phyloP scores from a whole-genome alignment of 2,329 filamentous ascomycete species.

The Pseudocercospora ulei region DNA sequence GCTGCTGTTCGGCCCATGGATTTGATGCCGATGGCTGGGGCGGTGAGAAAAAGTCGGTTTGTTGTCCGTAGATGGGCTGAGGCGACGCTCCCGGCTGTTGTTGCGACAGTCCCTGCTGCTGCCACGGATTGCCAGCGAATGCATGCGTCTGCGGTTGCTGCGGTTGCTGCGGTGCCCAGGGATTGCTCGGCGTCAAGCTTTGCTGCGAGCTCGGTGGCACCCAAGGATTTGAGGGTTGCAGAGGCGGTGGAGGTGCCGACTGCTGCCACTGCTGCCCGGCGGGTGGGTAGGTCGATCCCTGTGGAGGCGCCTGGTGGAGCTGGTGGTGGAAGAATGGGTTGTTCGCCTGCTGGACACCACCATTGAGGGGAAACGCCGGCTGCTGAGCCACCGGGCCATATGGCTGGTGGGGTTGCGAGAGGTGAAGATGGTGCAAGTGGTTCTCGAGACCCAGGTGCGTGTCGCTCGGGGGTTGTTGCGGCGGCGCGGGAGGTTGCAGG shows the following conservation, averaged over 20 bases:
- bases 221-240: slow-evolving; percentile 44
- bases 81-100: slow-evolving; percentile 26
- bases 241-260: slow-evolving; percentile 37
- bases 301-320: slow-evolving; percentile 22
- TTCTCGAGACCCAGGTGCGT: slow-evolving; percentile 24
- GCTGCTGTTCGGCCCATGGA: slow-evolving; percentile 5
- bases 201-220: slow-evolving; percentile 34
- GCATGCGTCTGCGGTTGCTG: slow-evolving; percentile 16
- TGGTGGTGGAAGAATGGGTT: slow-evolving; percentile 31
- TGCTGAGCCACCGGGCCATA: slow-evolving; percentile 16
- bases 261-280: slow-evolving; percentile 25
- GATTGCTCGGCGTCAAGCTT: slow-evolving; percentile 37
- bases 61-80: slow-evolving; percentile 24
- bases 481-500: slow-evolving; percentile 37
- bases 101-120: slow-evolving; percentile 31
- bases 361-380: slow-evolving; percentile 23
- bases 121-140: slow-evolving; percentile 23
- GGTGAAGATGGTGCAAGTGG: slow-evolving; percentile 60
- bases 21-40: slow-evolving; percentile 21
- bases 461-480: slow-evolving; percentile 20
- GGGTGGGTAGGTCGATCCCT: slow-evolving; percentile 13
- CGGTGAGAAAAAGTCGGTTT: slow-evolving; percentile 28
- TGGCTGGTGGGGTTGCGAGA: slow-evolving; percentile 38
- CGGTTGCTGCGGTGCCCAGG: slow-evolving; percentile 33
- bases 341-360: slow-evolving; percentile 19